phyloP scores from a whole-genome alignment of 768 basidiomycete genomes.

The Lactifluus rugatus region DNA sequence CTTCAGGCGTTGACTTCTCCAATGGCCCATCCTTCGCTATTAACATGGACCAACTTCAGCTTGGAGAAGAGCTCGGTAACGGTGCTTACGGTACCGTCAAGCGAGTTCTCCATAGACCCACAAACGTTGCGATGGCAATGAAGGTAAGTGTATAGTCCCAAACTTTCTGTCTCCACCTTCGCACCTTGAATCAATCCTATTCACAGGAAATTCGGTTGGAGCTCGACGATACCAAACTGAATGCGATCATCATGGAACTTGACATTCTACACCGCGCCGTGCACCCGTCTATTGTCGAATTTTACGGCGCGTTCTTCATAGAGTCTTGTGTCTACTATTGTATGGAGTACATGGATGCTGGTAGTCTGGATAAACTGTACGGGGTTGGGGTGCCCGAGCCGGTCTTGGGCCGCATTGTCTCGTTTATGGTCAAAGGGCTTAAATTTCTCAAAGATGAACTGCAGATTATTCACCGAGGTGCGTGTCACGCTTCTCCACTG shows the following conservation, averaged over 20 bases:
- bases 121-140: conserved; percentile 97
- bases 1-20: conserved; percentile 80
- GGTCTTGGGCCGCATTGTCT: conserved; percentile 74
- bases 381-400: conserved; percentile 50
- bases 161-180: not conserved
- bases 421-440: conserved; percentile 77
- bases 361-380: conserved; percentile 80
- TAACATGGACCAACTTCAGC: conserved; percentile 87
- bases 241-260: conserved; percentile 97
- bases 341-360: conserved; percentile 99
- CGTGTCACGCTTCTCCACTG: conserved; percentile 18
- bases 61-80: conserved; percentile 88
- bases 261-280: conserved; percentile 94
- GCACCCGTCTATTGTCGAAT: conserved; percentile 90
- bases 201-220: conserved; percentile 92
- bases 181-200: not conserved
- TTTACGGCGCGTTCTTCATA: conserved; percentile 98
- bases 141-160: conserved; percentile 51
- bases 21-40: conserved; percentile 87
- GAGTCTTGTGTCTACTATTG: conserved; percentile 99
- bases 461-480: conserved; percentile 72
- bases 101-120: conserved; percentile 88
- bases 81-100: conserved; percentile 98
- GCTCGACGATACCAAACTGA: conserved; percentile 85
- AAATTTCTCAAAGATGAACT: conserved; percentile 93